Evolutionary conservation across 176 grass and related monocot species (phyloP).

Genomic region (Aegilops bicornis): DNA sequence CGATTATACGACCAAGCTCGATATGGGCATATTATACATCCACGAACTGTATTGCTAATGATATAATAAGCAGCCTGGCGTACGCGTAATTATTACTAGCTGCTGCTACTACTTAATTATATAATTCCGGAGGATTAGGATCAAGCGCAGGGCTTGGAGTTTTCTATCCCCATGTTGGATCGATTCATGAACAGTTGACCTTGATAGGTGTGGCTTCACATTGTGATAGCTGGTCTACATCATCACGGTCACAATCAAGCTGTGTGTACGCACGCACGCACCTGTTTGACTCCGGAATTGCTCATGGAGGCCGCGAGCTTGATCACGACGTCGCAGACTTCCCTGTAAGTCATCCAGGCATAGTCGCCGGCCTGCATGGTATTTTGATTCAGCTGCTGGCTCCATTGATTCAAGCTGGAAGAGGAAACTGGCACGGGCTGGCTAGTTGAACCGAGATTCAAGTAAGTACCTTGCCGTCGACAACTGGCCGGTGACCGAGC

Average conservation of each 20-base stretch:
- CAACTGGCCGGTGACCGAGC: constrained; percentile 60
- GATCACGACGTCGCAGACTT: constrained; percentile 54
- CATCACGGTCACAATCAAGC: neutral
- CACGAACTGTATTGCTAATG: too few relatives aligned
- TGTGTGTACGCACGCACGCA: neutral
- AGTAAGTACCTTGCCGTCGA: constrained; percentile 55
- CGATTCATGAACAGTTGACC: too few relatives aligned
- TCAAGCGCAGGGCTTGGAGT: neutral
- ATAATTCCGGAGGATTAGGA: neutral
- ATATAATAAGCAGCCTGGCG: too few relatives aligned
- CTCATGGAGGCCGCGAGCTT: constrained; percentile 65
- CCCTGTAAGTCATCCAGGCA: constrained; percentile 66
- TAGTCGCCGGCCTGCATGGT: constrained; percentile 63
- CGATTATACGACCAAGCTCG: neutral
- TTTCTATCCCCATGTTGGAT: neutral
- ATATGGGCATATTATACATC: neutral
- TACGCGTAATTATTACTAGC: neutral
- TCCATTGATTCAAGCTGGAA: neutral
- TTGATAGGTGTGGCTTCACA: too few relatives aligned
- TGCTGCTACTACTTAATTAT: too few relatives aligned
- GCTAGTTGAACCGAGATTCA: neutral
- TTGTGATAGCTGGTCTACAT: neutral
- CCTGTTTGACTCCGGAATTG: constrained; percentile 66
- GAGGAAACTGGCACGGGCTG: neutral
- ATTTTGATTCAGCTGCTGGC: neutral